A percentile compares a stretch with the other conserved stretches of the same genome.
Conservation (phyloP, 148 eudicot species). For the Hydrangea macrophylla region DNA sequence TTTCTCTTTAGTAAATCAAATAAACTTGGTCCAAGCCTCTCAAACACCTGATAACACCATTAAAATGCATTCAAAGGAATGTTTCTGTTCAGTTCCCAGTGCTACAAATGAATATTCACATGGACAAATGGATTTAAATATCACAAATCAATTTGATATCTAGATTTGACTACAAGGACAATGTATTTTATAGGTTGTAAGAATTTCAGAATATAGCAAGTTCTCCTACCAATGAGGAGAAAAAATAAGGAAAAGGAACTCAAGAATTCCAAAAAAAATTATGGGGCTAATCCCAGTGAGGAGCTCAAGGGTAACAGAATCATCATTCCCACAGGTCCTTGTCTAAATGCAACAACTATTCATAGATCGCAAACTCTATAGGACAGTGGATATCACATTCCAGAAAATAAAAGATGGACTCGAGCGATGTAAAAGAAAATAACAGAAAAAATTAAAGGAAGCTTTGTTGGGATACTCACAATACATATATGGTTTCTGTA, state of each 20-base stretch:
- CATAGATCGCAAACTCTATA: not conserved
- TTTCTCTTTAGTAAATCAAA: conserved; percentile 86
- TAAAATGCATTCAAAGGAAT: conserved; percentile 46
- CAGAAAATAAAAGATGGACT: not conserved
- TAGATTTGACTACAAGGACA: not conserved
- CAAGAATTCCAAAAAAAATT: conserved; percentile 4
- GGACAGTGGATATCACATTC: conserved; percentile 4
- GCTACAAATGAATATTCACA: conserved; percentile 24
- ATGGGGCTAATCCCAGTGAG: not conserved
- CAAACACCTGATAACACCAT: conserved; percentile 85
- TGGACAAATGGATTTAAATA: conserved; percentile 20
- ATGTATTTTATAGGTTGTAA: not conserved
- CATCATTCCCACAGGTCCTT: not conserved
- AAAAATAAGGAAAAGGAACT: not conserved
- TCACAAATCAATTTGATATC: conserved; percentile 9
- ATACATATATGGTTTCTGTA: conserved; percentile 92
- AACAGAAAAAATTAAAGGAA: not conserved
- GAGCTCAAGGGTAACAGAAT: not conserved
- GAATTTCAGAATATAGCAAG: not conserved
- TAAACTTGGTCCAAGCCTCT: conserved; percentile 99
- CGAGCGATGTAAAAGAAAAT: conserved; percentile 2
- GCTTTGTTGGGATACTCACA: conserved; percentile 47
- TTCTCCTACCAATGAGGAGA: conserved; percentile 2
- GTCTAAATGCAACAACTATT: not conserved
- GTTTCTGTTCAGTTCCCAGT: conserved; percentile 35